These are phyloP conservation scores for Mesotaenium endlicherianum DNA, from an alignment of 139 green algal genomes.

Conservation along the genomic window DNA sequence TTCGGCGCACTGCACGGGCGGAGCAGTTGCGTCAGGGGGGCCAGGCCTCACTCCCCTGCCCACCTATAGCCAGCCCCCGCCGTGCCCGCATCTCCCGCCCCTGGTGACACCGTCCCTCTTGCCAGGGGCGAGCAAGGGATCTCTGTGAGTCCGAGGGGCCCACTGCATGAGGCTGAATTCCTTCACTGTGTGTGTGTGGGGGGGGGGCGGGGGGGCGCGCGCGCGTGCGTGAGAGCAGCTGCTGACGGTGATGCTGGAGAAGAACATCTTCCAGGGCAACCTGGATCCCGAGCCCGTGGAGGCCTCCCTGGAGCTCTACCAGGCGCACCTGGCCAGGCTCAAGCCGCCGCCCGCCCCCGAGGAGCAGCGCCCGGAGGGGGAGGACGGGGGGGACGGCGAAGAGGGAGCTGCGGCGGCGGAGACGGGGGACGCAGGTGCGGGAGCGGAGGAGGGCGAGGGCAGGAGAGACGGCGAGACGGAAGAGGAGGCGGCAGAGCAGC, in stretches of 20 bases:
- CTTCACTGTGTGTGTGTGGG: no score
- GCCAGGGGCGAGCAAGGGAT: not conserved
- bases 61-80: no score
- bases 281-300: conserved; percentile 48
- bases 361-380: not conserved
- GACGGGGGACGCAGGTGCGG: not conserved
- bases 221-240: conserved; percentile 5
- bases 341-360: not conserved
- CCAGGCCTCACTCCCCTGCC: no score
- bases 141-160: not conserved
- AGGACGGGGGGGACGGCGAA: conserved; percentile 11
- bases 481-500: not conserved
- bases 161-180: not conserved
- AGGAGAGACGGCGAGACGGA: not conserved
- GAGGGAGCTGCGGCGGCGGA: not conserved
- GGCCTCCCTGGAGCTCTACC: conserved; percentile 22
- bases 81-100: not conserved
- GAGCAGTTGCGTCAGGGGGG: no score
- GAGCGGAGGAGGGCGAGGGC: not conserved
- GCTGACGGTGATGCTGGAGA: conserved; percentile 59
- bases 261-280: conserved; percentile 75
- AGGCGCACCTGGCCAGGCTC: not conserved
- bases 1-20: no score
- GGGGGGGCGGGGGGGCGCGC: no score
- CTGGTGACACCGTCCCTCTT: not conserved